phyloP scores from a whole-genome alignment of 345 rosid genomes.

The Schrenkiella parvula region DNA sequence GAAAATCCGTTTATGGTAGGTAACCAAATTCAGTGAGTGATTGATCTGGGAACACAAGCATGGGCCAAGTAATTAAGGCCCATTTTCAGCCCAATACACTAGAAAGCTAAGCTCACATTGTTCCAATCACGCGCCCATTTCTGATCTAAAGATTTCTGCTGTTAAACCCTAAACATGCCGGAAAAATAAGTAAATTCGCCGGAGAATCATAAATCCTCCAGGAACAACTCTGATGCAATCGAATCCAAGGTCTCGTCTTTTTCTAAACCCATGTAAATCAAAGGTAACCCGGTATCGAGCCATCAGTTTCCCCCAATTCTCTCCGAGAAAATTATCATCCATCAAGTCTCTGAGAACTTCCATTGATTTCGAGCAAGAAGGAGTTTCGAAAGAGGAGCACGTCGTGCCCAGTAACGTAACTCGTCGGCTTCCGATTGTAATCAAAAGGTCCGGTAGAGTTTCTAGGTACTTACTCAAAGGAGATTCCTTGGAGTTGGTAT shows the following conservation, averaged over 20 bases:
- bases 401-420: not conserved
- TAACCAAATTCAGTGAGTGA: too few relatives aligned
- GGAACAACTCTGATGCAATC: conserved; percentile 16
- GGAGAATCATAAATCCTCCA: conserved; percentile 13
- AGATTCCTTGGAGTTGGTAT: conserved; percentile 14
- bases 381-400: not conserved
- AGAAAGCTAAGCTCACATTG: not conserved
- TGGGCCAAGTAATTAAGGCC: not conserved
- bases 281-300: not conserved
- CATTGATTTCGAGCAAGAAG: conserved; percentile 9
- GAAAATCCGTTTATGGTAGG: too few relatives aligned
- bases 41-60: not conserved
- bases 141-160: not conserved
- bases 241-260: conserved; percentile 14
- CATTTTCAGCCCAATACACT: not conserved
- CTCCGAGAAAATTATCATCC: not conserved
- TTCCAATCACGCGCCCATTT: not conserved
- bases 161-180: not conserved
- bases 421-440: conserved; percentile 6
- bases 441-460: conserved; percentile 17
- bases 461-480: conserved; percentile 24
- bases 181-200: not conserved
- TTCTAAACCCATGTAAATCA: conserved; percentile 12
- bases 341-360: conserved; percentile 21
- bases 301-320: not conserved